phyloP scores from a whole-genome alignment of 768 basidiomycete species.

The Dictyophora rubrovolvata region DNA sequence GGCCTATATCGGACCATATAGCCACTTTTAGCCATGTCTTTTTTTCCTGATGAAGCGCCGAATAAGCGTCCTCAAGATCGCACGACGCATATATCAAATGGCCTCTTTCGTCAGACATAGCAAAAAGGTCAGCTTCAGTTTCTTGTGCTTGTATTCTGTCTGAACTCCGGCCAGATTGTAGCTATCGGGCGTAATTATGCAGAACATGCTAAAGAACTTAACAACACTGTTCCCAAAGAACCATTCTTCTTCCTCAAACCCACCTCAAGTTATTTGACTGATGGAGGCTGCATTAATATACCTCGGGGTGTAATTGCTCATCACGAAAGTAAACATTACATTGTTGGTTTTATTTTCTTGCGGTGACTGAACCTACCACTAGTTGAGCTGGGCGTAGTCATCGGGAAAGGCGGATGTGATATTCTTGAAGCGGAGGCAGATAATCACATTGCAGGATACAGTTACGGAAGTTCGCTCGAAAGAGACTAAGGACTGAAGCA shows the following conservation, averaged over 20 bases:
- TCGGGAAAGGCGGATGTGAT: constrained; percentile 79
- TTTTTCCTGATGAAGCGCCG: too few relatives aligned
- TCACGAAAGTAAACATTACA: constrained; percentile 67
- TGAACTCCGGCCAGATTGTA: constrained; percentile 50
- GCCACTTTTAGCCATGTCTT: too few relatives aligned
- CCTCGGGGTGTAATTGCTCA: constrained; percentile 77
- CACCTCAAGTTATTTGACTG: constrained; percentile 74
- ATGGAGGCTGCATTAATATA: constrained; percentile 76
- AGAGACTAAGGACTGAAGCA: constrained; percentile 2
- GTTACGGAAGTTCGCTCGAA: constrained; percentile 30
- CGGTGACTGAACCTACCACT: constrained; percentile 16
- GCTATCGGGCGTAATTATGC: constrained; percentile 94
- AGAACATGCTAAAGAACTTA: constrained; percentile 86
- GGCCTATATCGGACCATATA: too few relatives aligned
- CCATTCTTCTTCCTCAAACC: constrained; percentile 99
- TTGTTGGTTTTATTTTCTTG: not conserved
- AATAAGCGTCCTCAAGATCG: too few relatives aligned
- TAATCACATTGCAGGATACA: constrained; percentile 83
- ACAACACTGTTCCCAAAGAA: constrained; percentile 80
- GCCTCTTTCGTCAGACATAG: constrained; percentile 34
- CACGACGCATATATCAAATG: not conserved
- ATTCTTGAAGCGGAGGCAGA: constrained; percentile 65
- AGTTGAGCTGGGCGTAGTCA: constrained; percentile 96
- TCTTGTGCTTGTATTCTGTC: not conserved
- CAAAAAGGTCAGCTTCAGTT: constrained; percentile 29